Conservation (phyloP, 768 basidiomycete genomes). For the Suillus brevipes region DNA sequence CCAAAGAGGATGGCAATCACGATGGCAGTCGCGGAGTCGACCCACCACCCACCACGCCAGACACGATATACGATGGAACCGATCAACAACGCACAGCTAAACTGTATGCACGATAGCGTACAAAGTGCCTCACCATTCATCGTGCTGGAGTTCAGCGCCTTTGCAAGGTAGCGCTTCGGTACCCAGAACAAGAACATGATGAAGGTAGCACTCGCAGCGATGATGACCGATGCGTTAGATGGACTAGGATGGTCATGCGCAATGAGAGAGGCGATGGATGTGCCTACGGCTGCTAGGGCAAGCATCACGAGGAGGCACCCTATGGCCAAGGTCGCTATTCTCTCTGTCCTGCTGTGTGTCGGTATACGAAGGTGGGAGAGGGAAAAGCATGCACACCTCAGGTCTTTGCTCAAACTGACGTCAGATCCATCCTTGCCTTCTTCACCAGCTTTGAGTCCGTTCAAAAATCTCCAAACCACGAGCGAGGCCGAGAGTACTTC, state of each 20-base stretch:
- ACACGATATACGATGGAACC: slow-evolving; percentile 41
- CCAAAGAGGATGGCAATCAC: slow-evolving; percentile 42
- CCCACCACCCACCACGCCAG: slow-evolving; percentile 51
- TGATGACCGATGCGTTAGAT: slow-evolving; percentile 42
- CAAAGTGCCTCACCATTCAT: slow-evolving; percentile 48
- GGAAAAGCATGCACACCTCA: not conserved
- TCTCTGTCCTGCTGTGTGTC: slow-evolving; percentile 35
- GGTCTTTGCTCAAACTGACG: slow-evolving; percentile 13
- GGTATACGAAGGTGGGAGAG: not conserved
- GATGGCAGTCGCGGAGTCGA: slow-evolving; percentile 45
- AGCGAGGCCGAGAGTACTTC: slow-evolving; percentile 46
- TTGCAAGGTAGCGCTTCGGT: slow-evolving; percentile 45
- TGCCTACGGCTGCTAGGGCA: slow-evolving; percentile 37
- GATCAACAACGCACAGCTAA: slow-evolving; percentile 43
- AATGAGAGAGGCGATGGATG: slow-evolving; percentile 36
- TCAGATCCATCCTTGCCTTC: slow-evolving; percentile 23
- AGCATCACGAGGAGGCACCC: slow-evolving; percentile 39
- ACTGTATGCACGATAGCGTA: slow-evolving; percentile 43
- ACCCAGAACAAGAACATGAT: slow-evolving; percentile 45
- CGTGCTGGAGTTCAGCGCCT: slow-evolving; percentile 43
- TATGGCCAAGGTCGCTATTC: slow-evolving; percentile 36
- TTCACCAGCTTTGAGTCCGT: slow-evolving; percentile 34
- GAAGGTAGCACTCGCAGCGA: slow-evolving; percentile 40
- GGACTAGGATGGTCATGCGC: slow-evolving; percentile 38
- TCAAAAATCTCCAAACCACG: slow-evolving; percentile 46